Percentiles rank a stretch among this genome's conserved stretches.
phyloP scores from a whole-genome alignment of 768 basidiomycete genomes.

The Leucogyrophana mollusca region DNA sequence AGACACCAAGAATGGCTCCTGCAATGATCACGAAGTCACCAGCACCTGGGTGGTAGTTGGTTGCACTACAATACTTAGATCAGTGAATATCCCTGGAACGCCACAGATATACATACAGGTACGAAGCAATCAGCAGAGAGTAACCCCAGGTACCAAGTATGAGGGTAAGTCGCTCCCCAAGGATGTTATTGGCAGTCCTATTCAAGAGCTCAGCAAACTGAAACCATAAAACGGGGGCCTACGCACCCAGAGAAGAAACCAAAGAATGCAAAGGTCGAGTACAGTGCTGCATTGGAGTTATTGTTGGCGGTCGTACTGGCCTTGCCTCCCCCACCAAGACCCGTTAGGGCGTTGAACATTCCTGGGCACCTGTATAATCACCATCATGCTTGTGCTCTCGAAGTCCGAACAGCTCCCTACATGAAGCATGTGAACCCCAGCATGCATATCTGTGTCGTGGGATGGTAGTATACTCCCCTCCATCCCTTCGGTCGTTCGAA shows the following conservation, averaged over 20 bases:
- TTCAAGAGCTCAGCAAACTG: too few relatives aligned
- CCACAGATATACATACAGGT: constrained; percentile 35
- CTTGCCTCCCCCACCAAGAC: constrained; percentile 80
- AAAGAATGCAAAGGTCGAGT: constrained; percentile 58
- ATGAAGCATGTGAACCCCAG: constrained; percentile 56
- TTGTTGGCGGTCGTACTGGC: constrained; percentile 61
- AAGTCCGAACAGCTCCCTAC: constrained; percentile 28
- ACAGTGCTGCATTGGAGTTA: constrained; percentile 67
- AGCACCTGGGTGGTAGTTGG: constrained; percentile 34
- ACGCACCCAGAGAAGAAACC: constrained; percentile 76
- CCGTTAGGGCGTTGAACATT: constrained; percentile 77
- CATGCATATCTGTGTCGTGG: constrained; percentile 50
- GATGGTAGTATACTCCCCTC: constrained; percentile 56
- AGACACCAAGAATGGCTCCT: constrained; percentile 49
- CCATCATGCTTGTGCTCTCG: constrained; percentile 50
- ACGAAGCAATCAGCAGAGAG: constrained; percentile 46
- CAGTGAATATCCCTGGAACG: background rate
- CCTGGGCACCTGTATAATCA: constrained; percentile 65
- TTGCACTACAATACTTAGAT: constrained; percentile 39
- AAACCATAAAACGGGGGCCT: too few relatives aligned
- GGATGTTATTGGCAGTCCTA: constrained; percentile 76
- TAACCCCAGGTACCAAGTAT: constrained; percentile 53
- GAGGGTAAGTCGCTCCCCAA: constrained; percentile 51
- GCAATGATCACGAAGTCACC: constrained; percentile 46
- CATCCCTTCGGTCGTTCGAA: constrained; percentile 46